Evolutionary conservation across 2,329 filamentous ascomycete genomes (phyloP).

Genomic region (Lasiodiplodia gonubiensis): DNA sequence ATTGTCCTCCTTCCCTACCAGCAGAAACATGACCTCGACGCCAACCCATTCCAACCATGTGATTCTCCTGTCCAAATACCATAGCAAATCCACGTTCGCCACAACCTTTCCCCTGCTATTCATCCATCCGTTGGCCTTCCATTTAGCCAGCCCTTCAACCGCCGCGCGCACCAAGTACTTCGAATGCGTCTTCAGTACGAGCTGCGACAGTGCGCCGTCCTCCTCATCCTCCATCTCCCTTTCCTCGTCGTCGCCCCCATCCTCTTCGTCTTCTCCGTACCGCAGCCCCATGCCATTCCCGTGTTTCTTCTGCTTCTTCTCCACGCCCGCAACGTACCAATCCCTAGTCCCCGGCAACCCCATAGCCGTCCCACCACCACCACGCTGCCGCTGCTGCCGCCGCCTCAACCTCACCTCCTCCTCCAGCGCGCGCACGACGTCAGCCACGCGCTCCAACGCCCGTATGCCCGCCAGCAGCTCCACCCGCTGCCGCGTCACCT

Average conservation of each 20-base stretch:
- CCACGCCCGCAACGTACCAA: not conserved
- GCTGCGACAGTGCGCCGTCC: constrained; percentile 1
- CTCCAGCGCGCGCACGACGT: not conserved
- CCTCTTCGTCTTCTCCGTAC: not conserved
- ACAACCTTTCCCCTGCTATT: constrained; percentile 5
- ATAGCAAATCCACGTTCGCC: constrained; percentile 17
- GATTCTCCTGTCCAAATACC: constrained; percentile 13
- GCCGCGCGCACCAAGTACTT: not conserved
- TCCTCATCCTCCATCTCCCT: not conserved
- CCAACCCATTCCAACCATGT: constrained; percentile 19
- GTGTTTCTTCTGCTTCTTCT: not conserved
- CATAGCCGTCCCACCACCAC: not conserved
- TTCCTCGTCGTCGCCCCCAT: not conserved
- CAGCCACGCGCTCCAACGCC: constrained; percentile 15
- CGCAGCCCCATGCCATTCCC: not conserved
- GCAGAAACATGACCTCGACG: constrained; percentile 8
- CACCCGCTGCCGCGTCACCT: constrained; percentile 5
- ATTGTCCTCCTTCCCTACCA: constrained; percentile 18
- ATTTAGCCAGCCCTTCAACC: not conserved
- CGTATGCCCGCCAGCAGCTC: constrained; percentile 7
- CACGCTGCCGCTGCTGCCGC: not conserved
- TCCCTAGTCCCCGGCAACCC: not conserved
- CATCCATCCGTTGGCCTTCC: constrained; percentile 20
- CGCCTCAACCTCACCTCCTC: not conserved
- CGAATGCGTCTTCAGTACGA: constrained; percentile 18